Evolutionary conservation across 179 eudicot species (phyloP).

Genomic region (Patellifolia procumbens): DNA sequence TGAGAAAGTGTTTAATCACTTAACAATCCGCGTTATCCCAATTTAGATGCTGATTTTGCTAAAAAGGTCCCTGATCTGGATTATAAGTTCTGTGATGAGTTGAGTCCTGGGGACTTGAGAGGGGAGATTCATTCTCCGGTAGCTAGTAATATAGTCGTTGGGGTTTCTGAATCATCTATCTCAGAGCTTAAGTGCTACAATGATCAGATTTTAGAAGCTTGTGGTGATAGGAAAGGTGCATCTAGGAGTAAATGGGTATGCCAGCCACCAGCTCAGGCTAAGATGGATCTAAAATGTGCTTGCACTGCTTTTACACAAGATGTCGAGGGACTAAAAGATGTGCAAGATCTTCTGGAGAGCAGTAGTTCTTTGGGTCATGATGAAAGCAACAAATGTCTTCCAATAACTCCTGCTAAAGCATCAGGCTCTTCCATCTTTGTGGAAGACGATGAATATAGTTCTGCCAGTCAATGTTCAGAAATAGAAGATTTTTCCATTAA

Average conservation of each 20-base stretch:
- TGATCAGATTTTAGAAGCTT: conserved; percentile 20
- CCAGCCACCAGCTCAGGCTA: not conserved
- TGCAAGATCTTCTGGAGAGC: not conserved
- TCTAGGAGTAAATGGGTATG: conserved; percentile 15
- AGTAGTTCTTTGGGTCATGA: conserved; percentile 4
- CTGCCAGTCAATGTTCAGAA: conserved; percentile 4
- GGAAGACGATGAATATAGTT: conserved; percentile 9
- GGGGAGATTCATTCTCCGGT: conserved; percentile 39
- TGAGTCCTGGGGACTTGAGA: conserved; percentile 36
- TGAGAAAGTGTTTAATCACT: conserved; percentile 3
- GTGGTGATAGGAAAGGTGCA: conserved; percentile 11
- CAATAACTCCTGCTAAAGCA: conserved; percentile 1
- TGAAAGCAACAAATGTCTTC: not conserved
- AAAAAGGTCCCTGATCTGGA: conserved; percentile 49
- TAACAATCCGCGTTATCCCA: conserved; percentile 9
- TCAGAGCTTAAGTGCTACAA: conserved; percentile 26
- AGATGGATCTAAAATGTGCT: conserved; percentile 11
- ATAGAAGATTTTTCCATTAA: conserved; percentile 5
- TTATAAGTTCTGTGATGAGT: conserved; percentile 43
- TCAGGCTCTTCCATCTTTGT: conserved; percentile 3
- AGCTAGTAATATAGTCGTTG: conserved; percentile 33
- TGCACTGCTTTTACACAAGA: not conserved
- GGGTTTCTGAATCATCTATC: conserved; percentile 30
- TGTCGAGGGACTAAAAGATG: not conserved
- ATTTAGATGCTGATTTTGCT: conserved; percentile 47